Conservation (phyloP, 768 basidiomycete species). For the Mycena sanguinolenta region DNA sequence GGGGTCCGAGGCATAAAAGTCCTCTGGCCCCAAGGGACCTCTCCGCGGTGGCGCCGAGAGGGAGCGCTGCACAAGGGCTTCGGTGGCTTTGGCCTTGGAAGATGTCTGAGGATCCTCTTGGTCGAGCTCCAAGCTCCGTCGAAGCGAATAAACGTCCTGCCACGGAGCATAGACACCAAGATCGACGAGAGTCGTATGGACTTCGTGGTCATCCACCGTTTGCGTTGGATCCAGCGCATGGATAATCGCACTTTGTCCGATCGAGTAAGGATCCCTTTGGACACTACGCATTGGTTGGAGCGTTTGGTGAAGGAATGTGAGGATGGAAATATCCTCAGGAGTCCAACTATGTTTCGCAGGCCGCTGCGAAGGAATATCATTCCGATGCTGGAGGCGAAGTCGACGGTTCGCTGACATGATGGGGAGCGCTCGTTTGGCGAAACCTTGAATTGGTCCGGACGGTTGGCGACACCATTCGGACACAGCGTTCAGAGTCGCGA, state of each 20-base stretch:
- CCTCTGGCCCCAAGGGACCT: conserved; percentile 67
- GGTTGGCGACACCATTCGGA: conserved; percentile 59
- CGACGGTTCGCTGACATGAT: conserved; percentile 54
- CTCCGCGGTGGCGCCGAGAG: conserved; percentile 42
- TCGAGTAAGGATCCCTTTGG: conserved; percentile 75
- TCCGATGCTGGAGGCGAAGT: conserved; percentile 46
- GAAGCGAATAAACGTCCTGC: conserved; percentile 73
- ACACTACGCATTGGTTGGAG: conserved; percentile 60
- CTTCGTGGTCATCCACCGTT: conserved; percentile 47
- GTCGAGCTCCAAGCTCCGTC: conserved; percentile 52
- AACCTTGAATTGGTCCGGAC: conserved; percentile 58
- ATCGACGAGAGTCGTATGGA: conserved; percentile 69
- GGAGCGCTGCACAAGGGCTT: conserved; percentile 47
- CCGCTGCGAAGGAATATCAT: conserved; percentile 46
- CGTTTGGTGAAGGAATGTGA: conserved; percentile 70
- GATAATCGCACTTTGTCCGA: conserved; percentile 67
- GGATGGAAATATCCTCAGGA: conserved; percentile 65
- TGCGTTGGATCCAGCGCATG: conserved; percentile 63
- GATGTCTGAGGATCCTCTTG: conserved; percentile 48
- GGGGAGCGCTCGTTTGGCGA: conserved; percentile 62
- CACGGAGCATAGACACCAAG: conserved; percentile 85
- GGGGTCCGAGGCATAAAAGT: conserved; percentile 74
- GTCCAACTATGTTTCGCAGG: conserved; percentile 58
- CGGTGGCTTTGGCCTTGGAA: conserved; percentile 40
- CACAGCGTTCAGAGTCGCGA: conserved; percentile 65